Evolutionary conservation across 495 filamentous ascomycete species (phyloP).

Genomic region (Xylaria longipes): DNA sequence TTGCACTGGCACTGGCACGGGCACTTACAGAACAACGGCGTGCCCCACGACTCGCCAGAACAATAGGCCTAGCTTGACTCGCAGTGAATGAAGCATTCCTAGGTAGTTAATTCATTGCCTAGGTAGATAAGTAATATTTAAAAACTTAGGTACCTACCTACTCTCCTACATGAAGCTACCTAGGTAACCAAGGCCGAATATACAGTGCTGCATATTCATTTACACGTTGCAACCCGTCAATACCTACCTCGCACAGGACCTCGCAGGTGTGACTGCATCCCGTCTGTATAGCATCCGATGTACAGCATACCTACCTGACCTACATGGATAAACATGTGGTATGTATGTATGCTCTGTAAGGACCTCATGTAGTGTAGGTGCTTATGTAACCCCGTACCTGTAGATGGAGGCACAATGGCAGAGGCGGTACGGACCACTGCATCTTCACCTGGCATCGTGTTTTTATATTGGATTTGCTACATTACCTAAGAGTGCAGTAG

Average conservation of each 20-base stretch:
- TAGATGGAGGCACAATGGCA: neutral
- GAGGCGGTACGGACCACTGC: neutral
- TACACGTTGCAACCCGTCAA: neutral
- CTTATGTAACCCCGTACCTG: neutral
- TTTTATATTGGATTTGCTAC: neutral
- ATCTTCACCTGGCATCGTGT: neutral
- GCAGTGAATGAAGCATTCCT: neutral
- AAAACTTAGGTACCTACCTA: too few relatives aligned
- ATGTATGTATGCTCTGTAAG: neutral
- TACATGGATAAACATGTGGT: neutral
- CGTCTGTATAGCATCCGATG: too few relatives aligned
- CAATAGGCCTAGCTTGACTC: neutral
- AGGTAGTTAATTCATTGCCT: too few relatives aligned
- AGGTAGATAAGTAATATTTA: too few relatives aligned
- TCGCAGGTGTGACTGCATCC: neutral
- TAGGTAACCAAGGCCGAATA: neutral
- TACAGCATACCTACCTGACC: too few relatives aligned
- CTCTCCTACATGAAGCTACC: neutral
- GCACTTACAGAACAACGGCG: neutral
- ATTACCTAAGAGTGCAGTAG: neutral
- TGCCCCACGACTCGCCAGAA: slow-evolving; percentile 1
- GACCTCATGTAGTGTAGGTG: too few relatives aligned
- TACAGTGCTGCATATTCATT: neutral
- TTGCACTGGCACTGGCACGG: neutral
- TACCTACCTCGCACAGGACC: too few relatives aligned